Conservation (phyloP, 345 rosid genomes). For the Cardamine chenopodiifolia region DNA sequence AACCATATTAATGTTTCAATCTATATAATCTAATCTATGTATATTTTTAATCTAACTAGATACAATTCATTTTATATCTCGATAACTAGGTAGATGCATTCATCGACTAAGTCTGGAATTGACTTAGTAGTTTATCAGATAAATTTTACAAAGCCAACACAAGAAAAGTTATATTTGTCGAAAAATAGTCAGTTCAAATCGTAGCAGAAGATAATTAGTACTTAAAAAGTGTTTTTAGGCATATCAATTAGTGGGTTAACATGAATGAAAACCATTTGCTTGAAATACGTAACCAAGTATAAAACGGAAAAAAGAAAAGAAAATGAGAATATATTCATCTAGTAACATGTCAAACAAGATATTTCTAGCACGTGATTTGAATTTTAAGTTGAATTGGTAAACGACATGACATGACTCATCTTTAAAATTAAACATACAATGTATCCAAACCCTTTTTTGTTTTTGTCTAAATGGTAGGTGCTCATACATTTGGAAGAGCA, state of each 20-base stretch:
- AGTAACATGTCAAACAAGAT: too few species aligned
- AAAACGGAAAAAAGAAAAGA: neutral
- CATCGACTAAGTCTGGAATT: neutral
- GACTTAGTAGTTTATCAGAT: neutral
- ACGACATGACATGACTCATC: neutral
- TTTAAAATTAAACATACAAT: neutral
- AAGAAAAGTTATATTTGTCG: neutral
- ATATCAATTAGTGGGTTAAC: neutral
- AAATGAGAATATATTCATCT: too few species aligned
- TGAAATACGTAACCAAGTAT: neutral
- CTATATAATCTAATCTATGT: neutral
- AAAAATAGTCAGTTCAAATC: neutral
- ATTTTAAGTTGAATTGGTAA: neutral
- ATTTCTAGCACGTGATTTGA: neutral
- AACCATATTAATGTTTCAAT: too few species aligned
- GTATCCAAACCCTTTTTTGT: neutral
- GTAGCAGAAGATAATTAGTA: neutral
- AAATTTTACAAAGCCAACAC: neutral
- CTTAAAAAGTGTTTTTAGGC: neutral
- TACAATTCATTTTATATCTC: neutral
- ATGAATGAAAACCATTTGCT: too few species aligned
- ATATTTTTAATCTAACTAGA: neutral
- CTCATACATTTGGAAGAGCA: conserved; percentile 69
- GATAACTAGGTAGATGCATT: neutral
- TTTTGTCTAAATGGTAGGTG: conserved; percentile 47